phyloP scores from a whole-genome alignment of 495 filamentous ascomycete species.

The Choiromyces venosus region DNA sequence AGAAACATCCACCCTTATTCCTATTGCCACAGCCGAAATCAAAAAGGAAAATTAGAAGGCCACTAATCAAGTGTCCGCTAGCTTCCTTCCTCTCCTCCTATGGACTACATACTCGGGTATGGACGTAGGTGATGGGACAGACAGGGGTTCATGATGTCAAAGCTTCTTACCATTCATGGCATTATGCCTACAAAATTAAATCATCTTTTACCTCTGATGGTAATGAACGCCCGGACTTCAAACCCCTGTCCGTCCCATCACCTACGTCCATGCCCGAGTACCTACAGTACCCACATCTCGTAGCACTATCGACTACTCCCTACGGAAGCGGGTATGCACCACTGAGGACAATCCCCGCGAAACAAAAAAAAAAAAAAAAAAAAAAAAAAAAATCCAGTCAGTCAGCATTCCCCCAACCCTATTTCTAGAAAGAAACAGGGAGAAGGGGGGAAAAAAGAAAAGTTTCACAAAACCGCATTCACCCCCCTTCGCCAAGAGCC shows the following conservation, averaged over 20 bases:
- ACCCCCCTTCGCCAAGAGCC: neutral
- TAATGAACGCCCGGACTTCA: too few species aligned
- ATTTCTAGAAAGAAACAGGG: neutral
- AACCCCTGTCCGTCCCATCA: too few species aligned
- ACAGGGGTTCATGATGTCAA: too few species aligned
- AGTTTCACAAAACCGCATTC: neutral
- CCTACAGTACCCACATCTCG: too few species aligned
- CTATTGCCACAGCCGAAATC: neutral
- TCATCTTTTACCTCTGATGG: too few species aligned
- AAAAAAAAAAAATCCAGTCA: neutral
- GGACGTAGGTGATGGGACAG: too few species aligned
- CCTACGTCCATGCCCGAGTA: too few species aligned
- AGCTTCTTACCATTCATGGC: too few species aligned
- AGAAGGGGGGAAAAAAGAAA: neutral
- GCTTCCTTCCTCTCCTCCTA: neutral
- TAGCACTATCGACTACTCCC: neutral
- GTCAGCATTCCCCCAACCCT: neutral
- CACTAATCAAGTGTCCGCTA: neutral
- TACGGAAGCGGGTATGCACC: neutral
- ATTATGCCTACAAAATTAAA: too few species aligned
- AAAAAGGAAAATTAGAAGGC: neutral
- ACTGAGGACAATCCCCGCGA: neutral
- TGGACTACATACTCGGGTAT: neutral
- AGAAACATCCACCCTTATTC: neutral
- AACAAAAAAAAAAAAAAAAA: neutral